Percentiles rank a stretch among this genome's conserved stretches.
Conservation (phyloP, 2,329 filamentous ascomycete genomes). For the Pseudocercospora eumusae region DNA sequence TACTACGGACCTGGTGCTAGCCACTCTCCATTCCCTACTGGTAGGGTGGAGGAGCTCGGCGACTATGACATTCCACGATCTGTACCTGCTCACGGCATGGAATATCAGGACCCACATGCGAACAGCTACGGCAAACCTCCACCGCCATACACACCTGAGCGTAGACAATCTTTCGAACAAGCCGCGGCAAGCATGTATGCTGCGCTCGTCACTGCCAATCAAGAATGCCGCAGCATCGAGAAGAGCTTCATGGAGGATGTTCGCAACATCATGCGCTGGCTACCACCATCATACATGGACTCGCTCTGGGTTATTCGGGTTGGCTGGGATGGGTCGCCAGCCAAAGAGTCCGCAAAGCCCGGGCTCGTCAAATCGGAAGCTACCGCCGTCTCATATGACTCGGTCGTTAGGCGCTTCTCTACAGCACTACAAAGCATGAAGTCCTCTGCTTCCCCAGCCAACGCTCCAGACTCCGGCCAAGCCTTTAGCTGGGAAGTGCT, state of each 20-base stretch:
- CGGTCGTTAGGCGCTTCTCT: constrained; percentile 17
- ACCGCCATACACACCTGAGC: neutral
- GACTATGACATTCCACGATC: constrained; percentile 12
- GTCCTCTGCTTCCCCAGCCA: constrained; percentile 17
- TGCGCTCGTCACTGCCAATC: constrained; percentile 22
- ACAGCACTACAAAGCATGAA: constrained; percentile 19
- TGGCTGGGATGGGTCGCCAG: constrained; percentile 21
- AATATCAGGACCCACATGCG: neutral
- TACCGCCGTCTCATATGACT: constrained; percentile 11
- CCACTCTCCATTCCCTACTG: constrained; percentile 5
- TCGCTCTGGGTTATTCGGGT: constrained; percentile 23
- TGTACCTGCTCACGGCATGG: constrained; percentile 8
- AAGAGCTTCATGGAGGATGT: constrained; percentile 17
- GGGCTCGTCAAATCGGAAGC: neutral
- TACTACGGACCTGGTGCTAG: constrained; percentile 11
- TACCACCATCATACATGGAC: constrained; percentile 19
- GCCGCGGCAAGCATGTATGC: constrained; percentile 22
- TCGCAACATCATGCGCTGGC: constrained; percentile 18
- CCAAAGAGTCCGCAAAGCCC: neutral
- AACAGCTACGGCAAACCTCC: neutral
- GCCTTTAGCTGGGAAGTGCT: constrained; percentile 24
- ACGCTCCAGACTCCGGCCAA: neutral
- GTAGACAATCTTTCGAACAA: constrained; percentile 19
- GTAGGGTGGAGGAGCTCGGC: constrained; percentile 17
- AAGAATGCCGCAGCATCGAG: constrained; percentile 21